Evolutionary conservation across 345 rosid genomes (phyloP).

Genomic region (Sonneratia alba): DNA sequence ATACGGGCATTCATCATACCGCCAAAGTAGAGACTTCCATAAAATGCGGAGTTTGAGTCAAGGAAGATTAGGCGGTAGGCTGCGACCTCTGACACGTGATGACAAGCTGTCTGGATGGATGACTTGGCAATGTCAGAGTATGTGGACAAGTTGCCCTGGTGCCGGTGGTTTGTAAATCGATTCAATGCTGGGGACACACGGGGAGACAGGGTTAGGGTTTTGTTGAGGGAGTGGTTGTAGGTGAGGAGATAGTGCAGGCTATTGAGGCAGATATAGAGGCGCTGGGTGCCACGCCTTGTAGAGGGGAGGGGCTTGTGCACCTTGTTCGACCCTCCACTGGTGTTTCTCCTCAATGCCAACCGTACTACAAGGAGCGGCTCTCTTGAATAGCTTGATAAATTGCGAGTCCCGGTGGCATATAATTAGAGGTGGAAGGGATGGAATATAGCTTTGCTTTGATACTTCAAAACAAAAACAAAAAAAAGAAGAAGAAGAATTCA

Average conservation of each 20-base stretch:
- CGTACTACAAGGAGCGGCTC: slow-evolving; percentile 53
- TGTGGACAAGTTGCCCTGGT: slow-evolving; percentile 14
- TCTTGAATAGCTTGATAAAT: slow-evolving; percentile 62
- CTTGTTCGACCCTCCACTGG: slow-evolving; percentile 11
- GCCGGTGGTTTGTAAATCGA: slow-evolving; percentile 21
- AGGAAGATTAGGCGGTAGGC: slow-evolving; percentile 40
- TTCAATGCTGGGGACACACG: slow-evolving; percentile 31
- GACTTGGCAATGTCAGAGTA: slow-evolving; percentile 29
- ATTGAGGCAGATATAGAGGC: slow-evolving; percentile 78
- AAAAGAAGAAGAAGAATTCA: no score
- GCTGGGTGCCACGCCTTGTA: slow-evolving; percentile 88
- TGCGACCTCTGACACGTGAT: slow-evolving; percentile 39
- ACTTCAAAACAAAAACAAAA: slow-evolving; percentile 24
- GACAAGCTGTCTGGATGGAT: slow-evolving; percentile 33
- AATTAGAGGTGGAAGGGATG: slow-evolving; percentile 74
- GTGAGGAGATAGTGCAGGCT: slow-evolving; percentile 66
- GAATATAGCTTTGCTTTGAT: slow-evolving; percentile 72
- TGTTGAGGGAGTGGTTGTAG: slow-evolving; percentile 73
- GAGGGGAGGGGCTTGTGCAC: slow-evolving; percentile 73
- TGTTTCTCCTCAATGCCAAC: slow-evolving; percentile 21
- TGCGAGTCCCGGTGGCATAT: slow-evolving; percentile 70
- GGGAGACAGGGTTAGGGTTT: slow-evolving; percentile 61
- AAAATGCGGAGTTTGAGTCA: slow-evolving; percentile 28
- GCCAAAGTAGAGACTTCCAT: slow-evolving; percentile 30
- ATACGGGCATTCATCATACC: slow-evolving; percentile 27